Evolutionary conservation across 805 yeast species (phyloP).

Genomic region (Komagataella phaffii): DNA sequence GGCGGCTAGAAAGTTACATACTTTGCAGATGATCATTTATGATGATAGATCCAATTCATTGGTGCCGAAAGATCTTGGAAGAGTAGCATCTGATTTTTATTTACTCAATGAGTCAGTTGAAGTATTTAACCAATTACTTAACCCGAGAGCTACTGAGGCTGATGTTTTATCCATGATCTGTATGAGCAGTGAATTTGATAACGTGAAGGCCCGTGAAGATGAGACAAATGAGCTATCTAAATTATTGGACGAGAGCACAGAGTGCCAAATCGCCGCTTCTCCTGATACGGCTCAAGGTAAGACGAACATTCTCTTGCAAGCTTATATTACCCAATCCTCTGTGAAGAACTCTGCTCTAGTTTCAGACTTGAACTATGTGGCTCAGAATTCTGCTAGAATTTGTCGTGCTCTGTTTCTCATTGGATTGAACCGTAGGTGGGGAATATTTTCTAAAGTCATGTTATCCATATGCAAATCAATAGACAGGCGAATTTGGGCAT

Average conservation of each 20-base stretch:
- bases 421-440: conserved; percentile 89
- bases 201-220: conserved; percentile 78
- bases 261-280: conserved; percentile 76
- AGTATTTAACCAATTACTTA: conserved; percentile 73
- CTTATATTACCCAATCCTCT: conserved; percentile 65
- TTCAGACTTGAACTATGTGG: conserved; percentile 86
- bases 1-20: conserved; percentile 77
- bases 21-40: conserved; percentile 84
- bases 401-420: conserved; percentile 82
- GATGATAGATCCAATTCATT: conserved; percentile 77
- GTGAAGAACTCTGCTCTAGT: conserved; percentile 70
- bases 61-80: conserved; percentile 78
- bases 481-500: conserved; percentile 78
- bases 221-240: conserved; percentile 63
- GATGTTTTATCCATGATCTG: conserved; percentile 80
- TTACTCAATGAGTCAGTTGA: conserved; percentile 76
- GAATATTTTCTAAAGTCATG: conserved; percentile 59
- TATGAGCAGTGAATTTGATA: conserved; percentile 89
- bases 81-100: conserved; percentile 91
- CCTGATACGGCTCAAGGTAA: conserved; percentile 71
- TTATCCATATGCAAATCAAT: conserved; percentile 77
- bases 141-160: conserved; percentile 81
- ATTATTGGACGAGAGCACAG: conserved; percentile 44
- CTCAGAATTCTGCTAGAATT: conserved; percentile 90
- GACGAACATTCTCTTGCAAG: conserved; percentile 76